phyloP scores from a whole-genome alignment of 139 green algal species.

The Zygnema cylindricum region DNA sequence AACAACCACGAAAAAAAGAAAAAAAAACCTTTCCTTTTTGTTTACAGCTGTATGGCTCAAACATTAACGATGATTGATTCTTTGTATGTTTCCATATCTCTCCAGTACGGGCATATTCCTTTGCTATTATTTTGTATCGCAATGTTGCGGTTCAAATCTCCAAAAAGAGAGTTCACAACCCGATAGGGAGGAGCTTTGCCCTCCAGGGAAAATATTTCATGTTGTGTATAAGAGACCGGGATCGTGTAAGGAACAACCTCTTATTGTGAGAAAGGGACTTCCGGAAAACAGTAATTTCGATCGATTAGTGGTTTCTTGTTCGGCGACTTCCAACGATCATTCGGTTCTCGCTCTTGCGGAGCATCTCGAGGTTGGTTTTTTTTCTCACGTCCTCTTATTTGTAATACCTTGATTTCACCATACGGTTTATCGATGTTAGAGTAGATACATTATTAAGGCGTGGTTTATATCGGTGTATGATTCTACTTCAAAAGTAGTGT shows the following conservation, averaged over 20 bases:
- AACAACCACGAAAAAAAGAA: too few species aligned
- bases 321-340: background rate
- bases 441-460: too few species aligned
- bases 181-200: background rate
- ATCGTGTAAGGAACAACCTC: background rate
- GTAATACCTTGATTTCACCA: too few species aligned
- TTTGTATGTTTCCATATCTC: too few species aligned
- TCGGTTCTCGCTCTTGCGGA: background rate
- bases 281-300: background rate
- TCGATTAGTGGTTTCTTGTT: background rate
- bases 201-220: background rate
- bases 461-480: too few species aligned
- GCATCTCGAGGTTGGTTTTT: background rate
- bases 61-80: too few species aligned
- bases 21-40: too few species aligned
- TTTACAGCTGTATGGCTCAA: too few species aligned
- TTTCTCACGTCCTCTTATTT: too few species aligned
- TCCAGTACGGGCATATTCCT: background rate
- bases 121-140: background rate
- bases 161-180: background rate
- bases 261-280: background rate
- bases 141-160: background rate
- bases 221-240: background rate
- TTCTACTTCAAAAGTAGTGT: too few species aligned
- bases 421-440: too few species aligned